A percentile compares a stretch with the other conserved stretches of the same genome.
Conservation (phyloP, 306 rosid genomes). For the peach (Prunus persica) region DNA sequence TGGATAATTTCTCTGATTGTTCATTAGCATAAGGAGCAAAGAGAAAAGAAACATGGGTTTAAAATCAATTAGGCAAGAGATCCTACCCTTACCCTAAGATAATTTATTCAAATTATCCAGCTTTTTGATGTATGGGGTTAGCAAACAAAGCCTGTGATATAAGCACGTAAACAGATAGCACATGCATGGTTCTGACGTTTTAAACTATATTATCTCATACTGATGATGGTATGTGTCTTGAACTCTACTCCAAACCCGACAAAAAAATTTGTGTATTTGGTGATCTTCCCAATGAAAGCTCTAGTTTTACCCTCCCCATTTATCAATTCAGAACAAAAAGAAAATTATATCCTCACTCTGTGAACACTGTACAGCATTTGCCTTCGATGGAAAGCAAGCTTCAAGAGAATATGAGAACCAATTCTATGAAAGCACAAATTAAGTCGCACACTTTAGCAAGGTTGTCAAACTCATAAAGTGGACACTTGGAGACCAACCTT, state of each 20-base stretch:
- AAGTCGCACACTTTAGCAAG: conserved; percentile 2
- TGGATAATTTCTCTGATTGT: background rate
- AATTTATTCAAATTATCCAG: background rate
- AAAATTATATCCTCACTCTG: background rate
- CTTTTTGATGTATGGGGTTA: background rate
- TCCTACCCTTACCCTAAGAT: background rate
- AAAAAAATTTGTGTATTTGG: background rate
- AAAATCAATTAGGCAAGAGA: background rate
- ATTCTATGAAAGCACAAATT: background rate
- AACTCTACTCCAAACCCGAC: conserved; percentile 6
- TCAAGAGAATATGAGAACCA: background rate
- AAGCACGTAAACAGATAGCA: conserved; percentile 8
- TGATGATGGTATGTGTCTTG: background rate
- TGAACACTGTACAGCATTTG: background rate
- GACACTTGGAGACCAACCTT: background rate
- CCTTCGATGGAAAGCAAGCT: background rate
- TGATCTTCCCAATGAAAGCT: conserved; percentile 14
- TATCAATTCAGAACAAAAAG: background rate
- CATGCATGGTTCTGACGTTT: background rate
- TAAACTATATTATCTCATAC: background rate
- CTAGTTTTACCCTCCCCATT: background rate
- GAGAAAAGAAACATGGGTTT: background rate
- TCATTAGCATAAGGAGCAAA: background rate
- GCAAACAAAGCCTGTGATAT: background rate
- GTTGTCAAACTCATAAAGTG: background rate